Evolutionary conservation across 1,139 yeast genomes (phyloP).

Genomic region (Waltiozyma sp.): DNA sequence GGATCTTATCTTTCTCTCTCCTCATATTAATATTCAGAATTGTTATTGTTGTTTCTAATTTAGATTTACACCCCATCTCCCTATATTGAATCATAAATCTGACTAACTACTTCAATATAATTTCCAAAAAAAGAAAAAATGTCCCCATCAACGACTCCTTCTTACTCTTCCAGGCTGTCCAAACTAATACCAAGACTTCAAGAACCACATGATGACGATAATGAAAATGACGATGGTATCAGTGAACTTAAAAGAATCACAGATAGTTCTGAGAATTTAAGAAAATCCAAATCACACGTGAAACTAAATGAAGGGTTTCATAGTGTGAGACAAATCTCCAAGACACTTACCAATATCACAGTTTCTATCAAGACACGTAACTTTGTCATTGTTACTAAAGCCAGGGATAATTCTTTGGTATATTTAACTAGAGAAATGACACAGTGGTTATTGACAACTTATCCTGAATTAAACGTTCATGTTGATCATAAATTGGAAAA

Average conservation of each 20-base stretch:
- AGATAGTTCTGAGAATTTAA: conserved; percentile 11
- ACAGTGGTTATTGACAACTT: conserved; percentile 54
- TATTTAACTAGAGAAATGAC: conserved; percentile 68
- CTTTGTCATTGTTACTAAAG: conserved; percentile 75
- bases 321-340: conserved; percentile 72
- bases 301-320: conserved; percentile 78
- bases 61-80: no score
- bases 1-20: no score
- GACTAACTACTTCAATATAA: no score
- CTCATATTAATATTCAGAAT: no score
- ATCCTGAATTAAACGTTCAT: conserved; percentile 45
- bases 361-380: conserved; percentile 60
- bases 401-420: conserved; percentile 67
- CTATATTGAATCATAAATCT: no score
- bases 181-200: background rate
- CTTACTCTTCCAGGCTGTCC: background rate
- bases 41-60: no score
- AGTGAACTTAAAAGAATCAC: conserved; percentile 6
- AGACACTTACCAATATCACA: conserved; percentile 62
- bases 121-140: no score
- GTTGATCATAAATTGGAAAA: conserved; percentile 56
- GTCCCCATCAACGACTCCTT: no score
- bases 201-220: background rate
- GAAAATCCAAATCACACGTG: conserved; percentile 51
- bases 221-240: conserved; percentile 6